Conservation (phyloP, 108 stramenopile species). For the Ochromonas danica region DNA sequence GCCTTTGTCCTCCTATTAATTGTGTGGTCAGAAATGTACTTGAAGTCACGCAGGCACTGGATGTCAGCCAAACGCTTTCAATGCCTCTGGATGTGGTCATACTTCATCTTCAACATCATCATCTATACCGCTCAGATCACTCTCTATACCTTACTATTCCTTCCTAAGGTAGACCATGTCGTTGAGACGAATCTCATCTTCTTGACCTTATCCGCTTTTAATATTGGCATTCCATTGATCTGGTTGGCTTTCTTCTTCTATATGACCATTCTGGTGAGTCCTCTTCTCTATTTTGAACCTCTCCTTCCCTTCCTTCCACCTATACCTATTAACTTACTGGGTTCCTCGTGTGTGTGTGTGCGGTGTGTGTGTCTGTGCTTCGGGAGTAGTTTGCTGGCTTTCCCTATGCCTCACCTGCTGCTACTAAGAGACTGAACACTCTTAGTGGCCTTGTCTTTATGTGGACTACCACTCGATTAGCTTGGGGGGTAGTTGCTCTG, state of each 20-base stretch:
- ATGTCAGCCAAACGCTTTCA: conserved; percentile 47
- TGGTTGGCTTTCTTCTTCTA: conserved; percentile 67
- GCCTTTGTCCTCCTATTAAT: conserved; percentile 75
- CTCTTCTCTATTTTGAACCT: too few species aligned
- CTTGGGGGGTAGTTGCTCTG: conserved; percentile 50
- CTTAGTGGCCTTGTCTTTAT: conserved; percentile 19
- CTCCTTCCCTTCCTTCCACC: too few species aligned
- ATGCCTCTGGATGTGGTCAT: conserved; percentile 62
- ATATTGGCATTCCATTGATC: conserved; percentile 68
- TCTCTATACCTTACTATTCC: conserved; percentile 72
- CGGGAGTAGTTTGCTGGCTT: conserved; percentile 61
- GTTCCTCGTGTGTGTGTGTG: too few species aligned
- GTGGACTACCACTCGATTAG: conserved; percentile 47
- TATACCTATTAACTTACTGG: too few species aligned
- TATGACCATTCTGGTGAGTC: conserved; percentile 53
- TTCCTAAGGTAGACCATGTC: conserved; percentile 57
- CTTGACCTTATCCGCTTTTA: conserved; percentile 69
- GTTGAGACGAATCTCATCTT: conserved; percentile 54
- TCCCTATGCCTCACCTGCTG: conserved; percentile 39
- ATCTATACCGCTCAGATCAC: conserved; percentile 71
- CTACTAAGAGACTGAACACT: conserved; percentile 8
- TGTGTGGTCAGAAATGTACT: conserved; percentile 77
- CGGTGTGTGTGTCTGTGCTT: too few species aligned
- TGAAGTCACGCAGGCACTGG: conserved; percentile 73
- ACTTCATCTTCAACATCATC: conserved; percentile 74